Evolutionary conservation across 2,329 filamentous ascomycete species (phyloP).

Genomic region (Ceratocystis destructans): DNA sequence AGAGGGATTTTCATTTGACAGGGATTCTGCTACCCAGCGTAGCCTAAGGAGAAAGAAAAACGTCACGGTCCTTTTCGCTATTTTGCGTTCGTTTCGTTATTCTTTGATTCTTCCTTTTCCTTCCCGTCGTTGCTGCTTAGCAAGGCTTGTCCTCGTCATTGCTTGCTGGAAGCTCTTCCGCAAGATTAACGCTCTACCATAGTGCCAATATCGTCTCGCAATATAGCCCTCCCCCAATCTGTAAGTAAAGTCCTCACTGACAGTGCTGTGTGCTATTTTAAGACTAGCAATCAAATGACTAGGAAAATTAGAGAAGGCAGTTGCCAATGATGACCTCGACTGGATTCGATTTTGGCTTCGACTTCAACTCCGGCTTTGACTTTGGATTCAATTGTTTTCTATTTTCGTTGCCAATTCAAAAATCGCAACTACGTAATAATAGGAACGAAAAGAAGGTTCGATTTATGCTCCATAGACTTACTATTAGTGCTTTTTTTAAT

Average conservation of each 20-base stretch:
- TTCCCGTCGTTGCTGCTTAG: not conserved
- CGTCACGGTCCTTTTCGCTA: not conserved
- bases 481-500: not conserved
- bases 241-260: not conserved
- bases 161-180: not conserved
- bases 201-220: not conserved
- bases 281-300: not conserved
- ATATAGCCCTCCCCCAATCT: too few relatives aligned
- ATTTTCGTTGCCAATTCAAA: not conserved
- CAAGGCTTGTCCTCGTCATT: too few relatives aligned
- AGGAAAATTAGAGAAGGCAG: not conserved
- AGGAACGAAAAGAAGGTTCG: not conserved
- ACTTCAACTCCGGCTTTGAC: not conserved
- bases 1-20: not conserved
- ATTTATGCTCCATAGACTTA: not conserved
- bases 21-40: not conserved
- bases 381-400: not conserved
- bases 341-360: not conserved
- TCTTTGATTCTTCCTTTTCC: constrained; percentile 1
- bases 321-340: not conserved
- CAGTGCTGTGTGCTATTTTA: not conserved
- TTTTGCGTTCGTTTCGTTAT: not conserved
- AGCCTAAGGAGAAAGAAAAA: not conserved
- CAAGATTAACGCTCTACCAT: not conserved
- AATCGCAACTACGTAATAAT: not conserved